Percentiles rank a stretch among this genome's conserved stretches.
Conservation (phyloP, 2,329 filamentous ascomycete genomes). For the Torrubiella hemipterigena region DNA sequence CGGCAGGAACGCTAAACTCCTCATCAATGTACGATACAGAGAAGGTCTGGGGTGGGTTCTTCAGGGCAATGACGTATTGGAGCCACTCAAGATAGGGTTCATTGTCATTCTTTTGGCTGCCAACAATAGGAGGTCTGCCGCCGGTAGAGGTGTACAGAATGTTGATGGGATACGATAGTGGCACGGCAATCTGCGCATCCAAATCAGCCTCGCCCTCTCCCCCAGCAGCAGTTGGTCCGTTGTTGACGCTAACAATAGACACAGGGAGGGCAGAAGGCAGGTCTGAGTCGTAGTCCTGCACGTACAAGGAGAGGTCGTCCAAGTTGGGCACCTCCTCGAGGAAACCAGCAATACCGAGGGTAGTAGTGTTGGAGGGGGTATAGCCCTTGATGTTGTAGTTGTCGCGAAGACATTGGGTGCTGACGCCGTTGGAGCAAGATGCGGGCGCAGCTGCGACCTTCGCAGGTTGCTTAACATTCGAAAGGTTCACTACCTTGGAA, state of each 20-base stretch:
- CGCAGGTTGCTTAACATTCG: neutral
- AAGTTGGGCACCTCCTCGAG: neutral
- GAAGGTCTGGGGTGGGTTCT: neutral
- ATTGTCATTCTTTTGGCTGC: neutral
- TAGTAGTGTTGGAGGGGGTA: neutral
- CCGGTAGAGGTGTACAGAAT: neutral
- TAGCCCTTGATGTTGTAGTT: neutral
- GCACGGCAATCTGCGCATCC: neutral
- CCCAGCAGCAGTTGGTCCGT: neutral
- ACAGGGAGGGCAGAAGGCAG: neutral
- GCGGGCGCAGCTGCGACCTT: neutral
- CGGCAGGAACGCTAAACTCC: neutral
- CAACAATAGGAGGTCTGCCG: neutral
- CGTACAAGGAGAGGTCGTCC: neutral
- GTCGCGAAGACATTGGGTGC: neutral
- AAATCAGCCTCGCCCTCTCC: neutral
- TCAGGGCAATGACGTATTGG: neutral
- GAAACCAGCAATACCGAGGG: slow-evolving; percentile 1
- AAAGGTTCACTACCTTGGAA: neutral
- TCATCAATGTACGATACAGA: neutral
- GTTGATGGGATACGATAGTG: neutral
- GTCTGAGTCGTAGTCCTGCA: neutral
- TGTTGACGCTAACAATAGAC: neutral
- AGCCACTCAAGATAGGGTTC: neutral
- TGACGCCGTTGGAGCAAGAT: neutral